Base-by-base conservation (phyloP, 768 basidiomycete genomes). In the Lyophyllum semitale region DNA sequence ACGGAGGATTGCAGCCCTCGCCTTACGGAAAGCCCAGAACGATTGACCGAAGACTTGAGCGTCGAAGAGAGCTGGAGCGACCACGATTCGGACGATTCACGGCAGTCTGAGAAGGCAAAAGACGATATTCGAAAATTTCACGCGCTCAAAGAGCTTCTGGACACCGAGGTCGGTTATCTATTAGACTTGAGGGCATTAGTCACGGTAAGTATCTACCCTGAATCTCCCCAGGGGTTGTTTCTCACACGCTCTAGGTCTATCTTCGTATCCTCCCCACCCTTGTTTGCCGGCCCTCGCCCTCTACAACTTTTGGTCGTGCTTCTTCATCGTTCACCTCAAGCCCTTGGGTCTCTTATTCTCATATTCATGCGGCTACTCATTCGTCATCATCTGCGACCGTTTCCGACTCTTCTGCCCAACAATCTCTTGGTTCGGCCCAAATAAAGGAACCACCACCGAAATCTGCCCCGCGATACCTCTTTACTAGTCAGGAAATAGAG, bases 121-220 rank as follows among this genome's bases (percentile, higher is more conserved):
- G 84, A 87, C 45, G 65, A 74, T 32, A 60, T 76, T 13, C 68
- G 84, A 46, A 79, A 75, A 52, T 87, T 81, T 59, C 88, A 97
- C 63, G 89, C 93, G 6, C 80, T 98, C 47, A 78, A 84, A 60
- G 96, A 98, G 71, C 75, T 98, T 37, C 78, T 98, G 23, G 77
- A 83, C 54, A 95, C 94, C 0, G 96, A 98, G 74, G 75, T 84
- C 18, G 84, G 84, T 7, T 98, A 98, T 68, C 78, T 94, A 8
- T 68, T 78, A 48, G 93, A 95, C 70, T 71, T 98, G 63, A 82
- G 85, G 57, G 81, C 81, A 8, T 78, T 98, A 41, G 89, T 93
- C 53, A 79, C 81, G 59, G 93, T 93, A 67, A 57, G 81, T 71
- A 13, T 56, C 56, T 50, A 53, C 45, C 32, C 51, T 9, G 15